Evolutionary conservation across 495 filamentous ascomycete species (phyloP), one percentile per base, ranked within the genome.

Genomic region (Aspergillus haitiensis): DNA sequence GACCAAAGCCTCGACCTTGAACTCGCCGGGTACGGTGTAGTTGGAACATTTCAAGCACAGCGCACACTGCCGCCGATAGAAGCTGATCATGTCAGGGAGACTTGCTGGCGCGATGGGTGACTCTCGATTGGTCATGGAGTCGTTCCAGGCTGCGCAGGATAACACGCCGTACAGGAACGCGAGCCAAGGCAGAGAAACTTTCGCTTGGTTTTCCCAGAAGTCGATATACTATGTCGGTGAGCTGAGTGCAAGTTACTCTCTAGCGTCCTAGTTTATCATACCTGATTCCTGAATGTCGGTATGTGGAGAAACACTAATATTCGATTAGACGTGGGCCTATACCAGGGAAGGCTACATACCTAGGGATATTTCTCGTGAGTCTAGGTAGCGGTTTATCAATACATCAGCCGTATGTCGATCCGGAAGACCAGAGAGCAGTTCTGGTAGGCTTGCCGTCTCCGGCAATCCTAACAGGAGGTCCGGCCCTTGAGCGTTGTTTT

Each of bases 101-200:
- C 36, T 18, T 15, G 35, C 16, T 27, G 3, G 35, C 11, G 10
- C 21, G 18, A 31, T 16, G 6, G 10, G 6, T 31, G 53, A 32
- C 13, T 40, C 37, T n/a, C 37, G 42, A 13, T n/a, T 33, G 11
- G 37, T 45, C 10, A 6, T 18, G 16, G 40, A 18, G 7, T 59
- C 56, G 16, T 42, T 59, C 34, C 36, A 59, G 3, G 12, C 47
- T 5, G 34, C 56, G 31, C 56, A 59, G 16, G 56, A 51, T 9
- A 59, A n/a, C 3, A 52, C 36, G 3, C 56, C 56, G 32, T 59
- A 52, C n/a, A 59, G n/a, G 7, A 59, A 27, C 3, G 47, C 56
- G 6, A 59, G 56, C 56, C 56, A 59, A 7, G 31, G 16, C 13
- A 45, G n/a, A 34, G 21, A 42, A 1, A 52, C 56, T 13, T 15